Percentiles rank a stretch among this genome's conserved stretches.
Evolutionary conservation across 768 basidiomycete genomes (phyloP).

Genomic region (Tulasnella sp.): DNA sequence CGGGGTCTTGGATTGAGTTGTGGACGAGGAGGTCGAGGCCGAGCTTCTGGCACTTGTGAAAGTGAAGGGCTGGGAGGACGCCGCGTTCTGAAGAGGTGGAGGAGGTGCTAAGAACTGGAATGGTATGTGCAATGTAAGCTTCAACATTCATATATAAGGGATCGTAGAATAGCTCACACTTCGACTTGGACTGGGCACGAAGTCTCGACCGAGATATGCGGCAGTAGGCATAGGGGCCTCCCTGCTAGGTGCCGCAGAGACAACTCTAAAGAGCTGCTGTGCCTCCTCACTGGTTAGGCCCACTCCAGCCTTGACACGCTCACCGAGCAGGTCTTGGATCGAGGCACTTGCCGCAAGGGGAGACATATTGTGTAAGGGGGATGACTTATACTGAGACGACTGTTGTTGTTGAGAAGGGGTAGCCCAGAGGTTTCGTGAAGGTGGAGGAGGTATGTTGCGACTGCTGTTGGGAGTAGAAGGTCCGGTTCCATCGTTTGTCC

Average conservation of each 20-base stretch:
- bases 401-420: not conserved
- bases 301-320: not conserved
- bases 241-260: not conserved
- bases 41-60: not conserved
- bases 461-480: not conserved
- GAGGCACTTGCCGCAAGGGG: not conserved
- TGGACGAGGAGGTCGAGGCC: not conserved
- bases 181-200: slow-evolving; percentile 3
- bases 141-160: not conserved
- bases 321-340: slow-evolving; percentile 3
- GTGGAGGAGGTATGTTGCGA: too few relatives aligned
- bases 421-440: not conserved
- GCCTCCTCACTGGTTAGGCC: slow-evolving; percentile 2
- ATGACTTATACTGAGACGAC: not conserved
- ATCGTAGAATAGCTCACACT: not conserved
- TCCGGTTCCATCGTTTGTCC: not conserved
- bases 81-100: not conserved
- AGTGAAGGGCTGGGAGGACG: not conserved
- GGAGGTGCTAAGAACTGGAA: slow-evolving; percentile 1
- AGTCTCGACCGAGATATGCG: slow-evolving; percentile 4
- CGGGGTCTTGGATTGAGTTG: not conserved
- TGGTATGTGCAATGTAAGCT: not conserved
- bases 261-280: slow-evolving; percentile 4
- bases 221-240: slow-evolving; percentile 6
- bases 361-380: not conserved